Base-by-base conservation (phyloP, 371 early-diverging fungal species). In the Coemansia sp. region DNA sequence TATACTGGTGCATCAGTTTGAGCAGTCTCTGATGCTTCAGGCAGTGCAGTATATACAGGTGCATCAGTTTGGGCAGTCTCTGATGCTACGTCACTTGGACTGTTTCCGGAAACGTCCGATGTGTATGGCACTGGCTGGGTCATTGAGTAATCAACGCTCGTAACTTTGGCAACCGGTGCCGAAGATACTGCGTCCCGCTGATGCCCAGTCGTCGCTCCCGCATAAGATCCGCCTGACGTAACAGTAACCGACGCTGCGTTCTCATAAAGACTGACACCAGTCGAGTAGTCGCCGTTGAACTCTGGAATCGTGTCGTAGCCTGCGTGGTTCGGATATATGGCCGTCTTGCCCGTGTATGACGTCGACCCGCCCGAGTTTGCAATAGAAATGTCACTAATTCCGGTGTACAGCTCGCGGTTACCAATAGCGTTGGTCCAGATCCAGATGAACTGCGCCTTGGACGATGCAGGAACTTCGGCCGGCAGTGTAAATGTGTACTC, bases 341-440 rank as follows among this genome's bases (percentile, higher is more conserved):
- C 46, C n/a, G 56, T 19, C 21, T 44, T n/a, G 23, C 71, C 71
- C 1, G 70, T 68, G 11, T 51, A 80, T 48, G 69, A 67, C 5
- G 36, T 24, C 9, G 72, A 60, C 19, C 53, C 46, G 19, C 36
- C 36, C 36, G 23, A 21, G 21, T 85, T 83, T 40, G 70, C 28
- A 62, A 90, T 84, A n/a, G 62, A 69, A 24, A 89, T 74, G 53
- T 89, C 89, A 13, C 85, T 83, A 61, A 88, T 87, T 82, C 85
- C 85, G 79, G 83, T 84, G 83, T 90, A 90, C 69, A 82, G 82
- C 79, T 88, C 89, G 55, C 88, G 85, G 74, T 86, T 84, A 8
- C 88, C 89, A n/a, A 79, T 60, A 3, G 83, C 82, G 58, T 88
- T 89, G 60, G 85, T 82, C 90, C 91, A 91, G 3, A 83, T 69